Conservation (phyloP, 805 yeast species). For the Helenozyma rhizophorensis region DNA sequence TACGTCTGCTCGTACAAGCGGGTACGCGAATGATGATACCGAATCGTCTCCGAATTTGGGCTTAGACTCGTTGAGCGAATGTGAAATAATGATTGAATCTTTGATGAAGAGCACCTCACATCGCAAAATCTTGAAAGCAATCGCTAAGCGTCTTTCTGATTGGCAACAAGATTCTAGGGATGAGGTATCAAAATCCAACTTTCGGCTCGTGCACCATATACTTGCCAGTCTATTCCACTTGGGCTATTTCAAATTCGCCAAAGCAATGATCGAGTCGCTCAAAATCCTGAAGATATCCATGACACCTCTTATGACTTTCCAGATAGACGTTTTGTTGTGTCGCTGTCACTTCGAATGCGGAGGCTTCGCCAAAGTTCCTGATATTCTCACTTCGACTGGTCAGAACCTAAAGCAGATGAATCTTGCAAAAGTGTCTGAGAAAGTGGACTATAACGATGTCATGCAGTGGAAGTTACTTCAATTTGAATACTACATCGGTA, state of each 20-base stretch:
- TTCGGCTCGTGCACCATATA: constrained; percentile 2
- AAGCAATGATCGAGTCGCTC: constrained; percentile 1
- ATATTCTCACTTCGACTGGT: constrained; percentile 13
- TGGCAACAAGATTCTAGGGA: too few species aligned
- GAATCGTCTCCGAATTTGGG: too few species aligned
- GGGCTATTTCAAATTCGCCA: constrained; percentile 6
- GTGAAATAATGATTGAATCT: too few species aligned
- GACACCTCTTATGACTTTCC: constrained; percentile 1
- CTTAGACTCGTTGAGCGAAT: too few species aligned
- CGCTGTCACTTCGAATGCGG: constrained; percentile 4
- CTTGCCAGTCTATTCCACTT: constrained; percentile 1
- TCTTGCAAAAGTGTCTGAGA: background rate
- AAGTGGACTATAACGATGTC: constrained; percentile 11
- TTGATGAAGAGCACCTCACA: too few species aligned
- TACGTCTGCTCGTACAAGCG: too few species aligned
- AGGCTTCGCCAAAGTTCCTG: constrained; percentile 8
- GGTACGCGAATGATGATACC: too few species aligned
- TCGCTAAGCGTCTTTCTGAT: too few species aligned
- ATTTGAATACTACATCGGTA: constrained; percentile 22
- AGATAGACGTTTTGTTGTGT: constrained; percentile 4
- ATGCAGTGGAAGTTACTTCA: constrained; percentile 26
- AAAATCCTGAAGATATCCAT: constrained; percentile 1
- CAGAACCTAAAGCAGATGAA: constrained; percentile 3
- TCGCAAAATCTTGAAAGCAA: too few species aligned
- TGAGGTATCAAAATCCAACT: background rate